phyloP scores from a whole-genome alignment of 75 land plant species.

The Larix kaempferi region DNA sequence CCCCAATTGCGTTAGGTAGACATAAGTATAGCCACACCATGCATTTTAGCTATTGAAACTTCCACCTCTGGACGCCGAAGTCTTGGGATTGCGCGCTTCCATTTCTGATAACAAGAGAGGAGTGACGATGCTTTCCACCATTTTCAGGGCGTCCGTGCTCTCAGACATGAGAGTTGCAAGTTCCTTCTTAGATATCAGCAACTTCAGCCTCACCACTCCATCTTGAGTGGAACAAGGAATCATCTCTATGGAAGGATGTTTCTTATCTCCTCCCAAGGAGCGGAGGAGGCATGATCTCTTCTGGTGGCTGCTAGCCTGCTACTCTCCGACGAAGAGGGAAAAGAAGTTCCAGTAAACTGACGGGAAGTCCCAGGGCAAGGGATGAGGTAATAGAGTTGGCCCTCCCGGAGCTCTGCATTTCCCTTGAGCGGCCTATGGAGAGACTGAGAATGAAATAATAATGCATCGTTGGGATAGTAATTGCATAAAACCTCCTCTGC shows the following conservation, averaged over 20 bases:
- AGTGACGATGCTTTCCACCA: conserved; percentile 10
- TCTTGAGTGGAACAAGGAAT: conserved; percentile 5
- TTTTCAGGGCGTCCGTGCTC: conserved; percentile 2
- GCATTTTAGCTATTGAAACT: too few relatives aligned
- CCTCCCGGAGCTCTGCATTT: background rate
- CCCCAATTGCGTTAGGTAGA: too few relatives aligned
- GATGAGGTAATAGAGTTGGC: background rate
- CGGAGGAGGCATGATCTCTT: background rate
- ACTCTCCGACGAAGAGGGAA: background rate
- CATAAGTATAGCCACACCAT: too few relatives aligned
- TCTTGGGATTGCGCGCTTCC: background rate
- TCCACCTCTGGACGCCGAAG: background rate
- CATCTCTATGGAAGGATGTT: conserved; percentile 5
- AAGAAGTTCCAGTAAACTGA: background rate
- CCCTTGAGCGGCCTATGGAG: background rate
- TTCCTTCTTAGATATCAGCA: conserved; percentile 6
- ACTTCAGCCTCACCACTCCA: conserved; percentile 6
- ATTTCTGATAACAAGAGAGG: conserved; percentile 2
- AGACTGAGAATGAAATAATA: background rate
- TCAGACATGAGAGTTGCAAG: conserved; percentile 10
- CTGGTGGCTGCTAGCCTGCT: too few relatives aligned
- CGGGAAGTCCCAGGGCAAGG: background rate
- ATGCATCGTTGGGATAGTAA: background rate
- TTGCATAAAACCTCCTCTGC: conserved; percentile 10
- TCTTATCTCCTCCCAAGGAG: background rate